These are phyloP conservation scores for Starmerella cellae DNA, from an alignment of 805 yeast genomes.

Conservation along the genomic window DNA sequence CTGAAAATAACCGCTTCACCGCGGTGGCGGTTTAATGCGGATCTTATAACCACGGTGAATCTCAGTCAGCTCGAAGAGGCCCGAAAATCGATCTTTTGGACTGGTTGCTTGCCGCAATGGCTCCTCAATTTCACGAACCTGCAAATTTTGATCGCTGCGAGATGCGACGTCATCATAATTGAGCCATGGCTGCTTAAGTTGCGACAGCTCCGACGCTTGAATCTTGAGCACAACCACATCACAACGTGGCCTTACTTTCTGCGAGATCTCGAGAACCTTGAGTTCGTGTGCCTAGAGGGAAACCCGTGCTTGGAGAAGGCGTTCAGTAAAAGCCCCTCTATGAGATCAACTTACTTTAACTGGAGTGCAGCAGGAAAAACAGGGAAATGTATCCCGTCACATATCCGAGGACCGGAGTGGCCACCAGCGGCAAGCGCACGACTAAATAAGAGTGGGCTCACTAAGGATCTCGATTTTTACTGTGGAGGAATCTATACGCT, in stretches of 20 bases:
- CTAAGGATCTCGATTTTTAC: slow-evolving; percentile 8
- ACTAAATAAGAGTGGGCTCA: not conserved
- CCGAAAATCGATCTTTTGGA: not conserved
- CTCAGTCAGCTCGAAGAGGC: slow-evolving; percentile 1
- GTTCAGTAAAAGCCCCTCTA: slow-evolving; percentile 15
- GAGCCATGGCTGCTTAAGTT: slow-evolving; percentile 13
- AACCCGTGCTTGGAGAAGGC: slow-evolving; percentile 17
- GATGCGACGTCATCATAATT: slow-evolving; percentile 6
- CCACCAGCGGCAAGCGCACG: slow-evolving; percentile 9
- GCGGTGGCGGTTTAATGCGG: not conserved
- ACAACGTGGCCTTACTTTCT: slow-evolving; percentile 18
- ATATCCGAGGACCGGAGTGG: slow-evolving; percentile 17
- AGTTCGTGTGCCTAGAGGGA: slow-evolving; percentile 8
- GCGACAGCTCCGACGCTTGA: not conserved
- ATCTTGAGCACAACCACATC: slow-evolving; percentile 14
- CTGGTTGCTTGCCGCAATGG: slow-evolving; percentile 15
- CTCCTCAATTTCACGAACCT: slow-evolving; percentile 6
- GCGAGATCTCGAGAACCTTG: not conserved
- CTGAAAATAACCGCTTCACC: not conserved
- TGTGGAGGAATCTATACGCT: slow-evolving; percentile 17
- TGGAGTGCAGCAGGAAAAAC: slow-evolving; percentile 1
- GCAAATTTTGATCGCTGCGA: slow-evolving; percentile 4
- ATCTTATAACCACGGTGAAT: slow-evolving; percentile 1
- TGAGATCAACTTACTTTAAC: slow-evolving; percentile 7
- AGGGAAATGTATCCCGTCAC: not conserved